These are phyloP conservation scores for Agrostemma githago DNA, from an alignment of 148 eudicot genomes.

Conservation along the genomic window DNA sequence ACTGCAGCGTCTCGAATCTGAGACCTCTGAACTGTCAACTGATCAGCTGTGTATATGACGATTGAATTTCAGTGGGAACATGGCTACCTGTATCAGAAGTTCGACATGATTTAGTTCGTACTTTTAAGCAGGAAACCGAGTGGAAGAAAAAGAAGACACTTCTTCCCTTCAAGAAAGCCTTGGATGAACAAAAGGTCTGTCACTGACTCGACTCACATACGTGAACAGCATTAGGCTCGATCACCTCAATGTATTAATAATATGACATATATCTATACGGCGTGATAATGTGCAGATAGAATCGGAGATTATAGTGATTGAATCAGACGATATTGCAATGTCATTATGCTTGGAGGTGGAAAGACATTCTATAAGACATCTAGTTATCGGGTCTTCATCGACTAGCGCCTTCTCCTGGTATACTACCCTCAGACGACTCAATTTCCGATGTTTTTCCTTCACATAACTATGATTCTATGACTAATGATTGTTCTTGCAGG, in stretches of 20 bases:
- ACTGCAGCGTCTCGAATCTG: too few species aligned
- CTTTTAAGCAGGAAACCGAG: slow-evolving; percentile 52
- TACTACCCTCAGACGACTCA: not conserved
- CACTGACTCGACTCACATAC: too few species aligned
- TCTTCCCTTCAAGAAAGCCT: slow-evolving; percentile 47
- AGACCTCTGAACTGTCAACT: slow-evolving; percentile 2
- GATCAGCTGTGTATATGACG: not conserved
- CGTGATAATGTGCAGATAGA: slow-evolving; percentile 44
- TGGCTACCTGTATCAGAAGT: slow-evolving; percentile 57
- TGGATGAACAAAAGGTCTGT: slow-evolving; percentile 44
- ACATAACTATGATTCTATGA: not conserved
- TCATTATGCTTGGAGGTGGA: slow-evolving; percentile 41
- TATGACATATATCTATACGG: not conserved
- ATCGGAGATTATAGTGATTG: slow-evolving; percentile 59
- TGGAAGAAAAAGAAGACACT: slow-evolving; percentile 59
- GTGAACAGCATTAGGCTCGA: not conserved
- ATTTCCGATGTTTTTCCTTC: not conserved
- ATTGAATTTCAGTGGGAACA: slow-evolving; percentile 53
- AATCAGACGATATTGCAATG: slow-evolving; percentile 60
- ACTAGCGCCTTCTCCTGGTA: slow-evolving; percentile 54
- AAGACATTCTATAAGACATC: slow-evolving; percentile 39
- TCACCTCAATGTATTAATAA: not conserved
- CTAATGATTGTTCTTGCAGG: slow-evolving; percentile 25
- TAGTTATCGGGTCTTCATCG: slow-evolving; percentile 79
- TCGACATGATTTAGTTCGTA: slow-evolving; percentile 54